phyloP scores from a whole-genome alignment of 495 filamentous ascomycete species.

The Daldinia decipiens region DNA sequence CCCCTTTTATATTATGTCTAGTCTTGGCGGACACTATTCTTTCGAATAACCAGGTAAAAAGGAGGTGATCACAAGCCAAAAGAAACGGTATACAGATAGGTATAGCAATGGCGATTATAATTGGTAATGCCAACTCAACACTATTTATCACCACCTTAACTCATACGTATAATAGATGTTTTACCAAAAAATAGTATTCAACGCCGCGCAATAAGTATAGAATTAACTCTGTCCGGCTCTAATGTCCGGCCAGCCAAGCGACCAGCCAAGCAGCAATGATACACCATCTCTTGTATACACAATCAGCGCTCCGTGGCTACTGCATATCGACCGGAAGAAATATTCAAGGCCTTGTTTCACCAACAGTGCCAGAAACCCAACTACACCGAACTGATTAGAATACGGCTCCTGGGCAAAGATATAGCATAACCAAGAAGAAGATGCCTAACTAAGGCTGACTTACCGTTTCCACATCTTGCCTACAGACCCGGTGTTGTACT shows the following conservation, averaged over 20 bases:
- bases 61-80: neutral
- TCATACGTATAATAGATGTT: neutral
- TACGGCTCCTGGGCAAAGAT: neutral
- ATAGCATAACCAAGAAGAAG: neutral
- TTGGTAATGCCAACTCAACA: neutral
- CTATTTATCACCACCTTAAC: neutral
- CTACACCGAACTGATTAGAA: conserved; percentile 16
- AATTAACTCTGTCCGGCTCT: neutral
- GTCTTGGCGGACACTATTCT: neutral
- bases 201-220: neutral
- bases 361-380: conserved; percentile 23
- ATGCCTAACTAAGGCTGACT: neutral
- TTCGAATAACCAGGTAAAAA: conserved; percentile 4
- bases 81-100: neutral
- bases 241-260: neutral
- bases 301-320: neutral
- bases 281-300: neutral
- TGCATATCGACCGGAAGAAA: neutral
- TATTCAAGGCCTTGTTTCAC: neutral
- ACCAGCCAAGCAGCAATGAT: neutral
- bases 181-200: neutral
- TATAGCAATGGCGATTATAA: neutral
- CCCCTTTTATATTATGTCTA: neutral
- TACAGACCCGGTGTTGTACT: conserved; percentile 17
- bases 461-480: conserved; percentile 27